Conservation (phyloP, 164 flowering plant genomes). For the Platanus orientalis region DNA sequence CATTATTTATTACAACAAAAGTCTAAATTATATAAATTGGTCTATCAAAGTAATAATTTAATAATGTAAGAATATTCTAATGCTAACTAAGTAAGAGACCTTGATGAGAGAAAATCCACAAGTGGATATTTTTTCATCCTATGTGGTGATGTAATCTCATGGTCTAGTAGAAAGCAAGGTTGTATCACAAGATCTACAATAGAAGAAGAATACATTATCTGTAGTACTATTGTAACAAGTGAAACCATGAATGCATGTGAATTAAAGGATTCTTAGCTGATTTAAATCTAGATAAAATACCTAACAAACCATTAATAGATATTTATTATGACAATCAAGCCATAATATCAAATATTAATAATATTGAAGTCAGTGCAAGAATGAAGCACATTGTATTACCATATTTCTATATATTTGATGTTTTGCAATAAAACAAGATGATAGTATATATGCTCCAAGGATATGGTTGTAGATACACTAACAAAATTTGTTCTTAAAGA, state of each 20-base stretch:
- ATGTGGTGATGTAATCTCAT: background rate
- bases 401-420: too few species aligned
- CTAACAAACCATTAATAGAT: background rate
- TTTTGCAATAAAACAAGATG: too few species aligned
- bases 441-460: too few species aligned
- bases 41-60: background rate
- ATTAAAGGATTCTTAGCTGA: background rate
- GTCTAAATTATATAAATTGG: too few species aligned
- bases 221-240: background rate
- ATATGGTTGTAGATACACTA: too few species aligned
- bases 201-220: background rate
- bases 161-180: background rate
- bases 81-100: background rate
- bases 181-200: constrained; percentile 4
- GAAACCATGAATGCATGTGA: background rate
- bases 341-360: too few species aligned
- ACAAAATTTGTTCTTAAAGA: too few species aligned
- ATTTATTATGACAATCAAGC: too few species aligned
- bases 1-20: too few species aligned
- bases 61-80: background rate
- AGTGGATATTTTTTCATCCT: background rate
- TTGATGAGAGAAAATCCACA: background rate
- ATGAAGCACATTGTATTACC: too few species aligned
- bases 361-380: too few species aligned
- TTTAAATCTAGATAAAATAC: background rate